These are phyloP conservation scores for Gastrolobium bilobum DNA, from an alignment of 306 rosid genomes.

Conservation along the genomic window DNA sequence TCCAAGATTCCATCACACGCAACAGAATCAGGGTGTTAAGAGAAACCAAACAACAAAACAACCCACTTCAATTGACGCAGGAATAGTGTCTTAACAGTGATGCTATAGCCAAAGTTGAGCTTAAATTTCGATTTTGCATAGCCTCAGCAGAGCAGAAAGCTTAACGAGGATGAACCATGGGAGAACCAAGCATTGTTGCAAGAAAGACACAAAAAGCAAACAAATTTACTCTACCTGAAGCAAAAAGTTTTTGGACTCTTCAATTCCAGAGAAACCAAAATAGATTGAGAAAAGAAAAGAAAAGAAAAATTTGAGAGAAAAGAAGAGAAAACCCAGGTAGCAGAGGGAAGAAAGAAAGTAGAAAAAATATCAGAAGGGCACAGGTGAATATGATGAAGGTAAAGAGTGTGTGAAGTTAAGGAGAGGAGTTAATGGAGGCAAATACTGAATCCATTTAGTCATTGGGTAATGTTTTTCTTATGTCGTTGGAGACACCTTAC, in stretches of 20 bases:
- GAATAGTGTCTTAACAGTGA: constrained; percentile 7
- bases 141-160: constrained; percentile 17
- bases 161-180: constrained; percentile 1
- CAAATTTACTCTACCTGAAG: constrained; percentile 17
- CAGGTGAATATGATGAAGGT: constrained; percentile 47
- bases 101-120: constrained; percentile 15
- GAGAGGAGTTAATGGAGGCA: constrained; percentile 32
- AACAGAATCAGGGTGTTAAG: constrained; percentile 35
- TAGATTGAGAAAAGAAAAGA: not conserved
- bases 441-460: constrained; percentile 40
- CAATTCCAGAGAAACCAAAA: constrained; percentile 37
- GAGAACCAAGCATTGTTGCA: constrained; percentile 7
- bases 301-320: constrained; percentile 1
- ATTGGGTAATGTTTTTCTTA: too few species aligned
- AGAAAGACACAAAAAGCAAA: constrained; percentile 19
- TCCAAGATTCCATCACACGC: constrained; percentile 86
- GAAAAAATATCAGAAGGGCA: constrained; percentile 44
- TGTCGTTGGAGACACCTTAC: too few species aligned
- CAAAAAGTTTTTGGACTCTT: constrained; percentile 37
- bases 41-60: constrained; percentile 37
- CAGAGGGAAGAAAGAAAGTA: constrained; percentile 11
- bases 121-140: constrained; percentile 36
- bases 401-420: constrained; percentile 40
- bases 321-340: constrained; percentile 32
- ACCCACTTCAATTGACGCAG: constrained; percentile 53